phyloP scores from a whole-genome alignment of 306 rosid species.

The Trifolium subterraneum region DNA sequence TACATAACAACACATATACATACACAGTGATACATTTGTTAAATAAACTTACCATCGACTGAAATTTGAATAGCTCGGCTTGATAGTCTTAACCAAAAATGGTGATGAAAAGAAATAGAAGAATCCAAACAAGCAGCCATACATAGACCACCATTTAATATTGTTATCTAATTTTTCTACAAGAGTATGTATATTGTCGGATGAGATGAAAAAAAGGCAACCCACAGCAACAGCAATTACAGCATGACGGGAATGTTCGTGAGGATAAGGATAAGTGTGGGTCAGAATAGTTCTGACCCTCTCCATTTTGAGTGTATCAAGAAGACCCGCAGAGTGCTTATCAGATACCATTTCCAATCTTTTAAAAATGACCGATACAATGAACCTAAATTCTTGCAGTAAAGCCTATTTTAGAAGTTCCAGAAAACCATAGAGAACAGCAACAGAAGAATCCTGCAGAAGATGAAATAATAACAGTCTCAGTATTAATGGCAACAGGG shows the following conservation, averaged over 20 bases:
- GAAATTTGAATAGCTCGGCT: conserved; percentile 98
- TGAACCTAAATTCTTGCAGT: conserved; percentile 35
- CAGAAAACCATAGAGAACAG: conserved; percentile 43
- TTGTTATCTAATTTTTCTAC: conserved; percentile 92
- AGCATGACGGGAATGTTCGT: conserved; percentile 97
- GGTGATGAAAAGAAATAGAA: conserved; percentile 99
- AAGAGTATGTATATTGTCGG: conserved; percentile 91
- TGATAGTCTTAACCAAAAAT: conserved; percentile 92
- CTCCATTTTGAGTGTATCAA: conserved; percentile 85
- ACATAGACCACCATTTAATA: conserved; percentile 98
- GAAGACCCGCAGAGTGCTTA: conserved; percentile 60
- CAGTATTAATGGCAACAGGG: conserved; percentile 11
- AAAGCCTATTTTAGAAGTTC: conserved; percentile 40
- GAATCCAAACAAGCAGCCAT: conserved; percentile 84
- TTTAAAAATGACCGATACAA: conserved; percentile 30
- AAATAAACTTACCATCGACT: conserved; percentile 84
- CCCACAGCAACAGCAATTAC: conserved; percentile 91
- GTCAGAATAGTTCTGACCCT: conserved; percentile 88
- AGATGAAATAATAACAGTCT: conserved; percentile 1
- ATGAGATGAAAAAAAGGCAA: conserved; percentile 94
- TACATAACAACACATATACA: neutral
- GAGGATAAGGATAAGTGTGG: conserved; percentile 90
- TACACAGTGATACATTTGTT: neutral
- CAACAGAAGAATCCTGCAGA: conserved; percentile 50
- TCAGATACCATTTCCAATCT: conserved; percentile 57